Conservation (phyloP, 1,139 yeast species). For the Kurtzmaniella natalensis region DNA sequence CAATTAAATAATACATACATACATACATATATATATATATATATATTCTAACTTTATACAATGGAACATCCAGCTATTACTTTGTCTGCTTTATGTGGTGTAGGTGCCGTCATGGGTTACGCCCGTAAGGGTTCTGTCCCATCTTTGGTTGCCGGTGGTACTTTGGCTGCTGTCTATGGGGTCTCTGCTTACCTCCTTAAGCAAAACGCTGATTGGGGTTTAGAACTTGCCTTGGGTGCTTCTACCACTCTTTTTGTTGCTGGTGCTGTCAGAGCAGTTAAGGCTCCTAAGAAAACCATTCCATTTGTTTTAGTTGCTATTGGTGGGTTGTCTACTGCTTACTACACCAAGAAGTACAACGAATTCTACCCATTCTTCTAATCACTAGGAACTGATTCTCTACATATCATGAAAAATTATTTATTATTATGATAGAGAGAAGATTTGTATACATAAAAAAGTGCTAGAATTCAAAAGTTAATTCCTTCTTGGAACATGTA, state of each 20-base stretch:
- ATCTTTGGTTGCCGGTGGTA: slow-evolving; percentile 73
- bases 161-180: slow-evolving; percentile 67
- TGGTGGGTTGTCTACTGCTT: slow-evolving; percentile 63
- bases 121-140: slow-evolving; percentile 72
- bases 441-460: too few species aligned
- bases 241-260: slow-evolving; percentile 63
- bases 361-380: slow-evolving; percentile 50
- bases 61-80: slow-evolving; percentile 82
- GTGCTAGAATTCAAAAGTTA: too few species aligned
- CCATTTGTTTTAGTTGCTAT: slow-evolving; percentile 63
- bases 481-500: too few species aligned
- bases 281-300: slow-evolving; percentile 60
- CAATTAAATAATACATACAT: too few species aligned
- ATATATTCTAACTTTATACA: too few species aligned
- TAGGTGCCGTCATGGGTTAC: slow-evolving; percentile 74
- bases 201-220: slow-evolving; percentile 72
- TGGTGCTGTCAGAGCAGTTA: slow-evolving; percentile 64
- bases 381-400: too few species aligned
- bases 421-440: too few species aligned
- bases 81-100: slow-evolving; percentile 66
- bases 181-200: slow-evolving; percentile 73
- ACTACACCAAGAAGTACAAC: slow-evolving; percentile 68
- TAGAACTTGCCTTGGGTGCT: slow-evolving; percentile 74
- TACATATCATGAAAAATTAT: too few species aligned
- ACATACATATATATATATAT: too few species aligned